Evolutionary conservation across 148 eudicot genomes (phyloP).

Genomic region (Cornus florida): DNA sequence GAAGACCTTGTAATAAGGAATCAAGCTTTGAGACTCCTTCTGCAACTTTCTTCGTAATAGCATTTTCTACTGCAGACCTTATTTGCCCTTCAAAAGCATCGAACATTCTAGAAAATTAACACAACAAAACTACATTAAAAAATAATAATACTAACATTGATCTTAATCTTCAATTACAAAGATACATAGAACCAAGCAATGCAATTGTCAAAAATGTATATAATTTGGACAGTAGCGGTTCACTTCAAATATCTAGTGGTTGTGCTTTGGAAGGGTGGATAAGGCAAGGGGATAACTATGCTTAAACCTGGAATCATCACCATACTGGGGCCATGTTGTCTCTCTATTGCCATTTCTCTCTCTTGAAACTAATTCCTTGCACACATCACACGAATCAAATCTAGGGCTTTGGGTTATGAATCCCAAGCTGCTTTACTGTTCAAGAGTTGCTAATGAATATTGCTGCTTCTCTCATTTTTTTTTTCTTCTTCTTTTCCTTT

Average conservation of each 20-base stretch:
- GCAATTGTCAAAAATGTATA: not conserved
- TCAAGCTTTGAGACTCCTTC: conserved; percentile 51
- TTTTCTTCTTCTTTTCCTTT: too few relatives aligned
- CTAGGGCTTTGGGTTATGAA: too few relatives aligned
- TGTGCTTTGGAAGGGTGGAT: not conserved
- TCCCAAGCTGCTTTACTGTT: too few relatives aligned
- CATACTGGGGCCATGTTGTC: too few relatives aligned
- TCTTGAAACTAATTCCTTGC: too few relatives aligned
- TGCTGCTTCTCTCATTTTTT: too few relatives aligned
- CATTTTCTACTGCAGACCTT: conserved; percentile 67
- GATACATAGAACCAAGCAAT: not conserved
- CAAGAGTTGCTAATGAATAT: too few relatives aligned
- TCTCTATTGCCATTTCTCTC: too few relatives aligned
- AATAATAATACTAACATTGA: not conserved
- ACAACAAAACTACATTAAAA: not conserved
- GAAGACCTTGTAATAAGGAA: conserved; percentile 53
- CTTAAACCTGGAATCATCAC: too few relatives aligned
- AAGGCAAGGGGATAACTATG: too few relatives aligned
- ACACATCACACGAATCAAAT: too few relatives aligned
- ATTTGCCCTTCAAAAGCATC: conserved; percentile 68
- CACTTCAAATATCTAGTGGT: not conserved
- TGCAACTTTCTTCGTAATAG: conserved; percentile 52
- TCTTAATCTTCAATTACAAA: not conserved
- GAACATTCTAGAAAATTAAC: conserved; percentile 44
- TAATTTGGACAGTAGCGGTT: not conserved